These are phyloP conservation scores for Populus hybrid DNA, from an alignment of 441 rosid species.

Conservation along the genomic window DNA sequence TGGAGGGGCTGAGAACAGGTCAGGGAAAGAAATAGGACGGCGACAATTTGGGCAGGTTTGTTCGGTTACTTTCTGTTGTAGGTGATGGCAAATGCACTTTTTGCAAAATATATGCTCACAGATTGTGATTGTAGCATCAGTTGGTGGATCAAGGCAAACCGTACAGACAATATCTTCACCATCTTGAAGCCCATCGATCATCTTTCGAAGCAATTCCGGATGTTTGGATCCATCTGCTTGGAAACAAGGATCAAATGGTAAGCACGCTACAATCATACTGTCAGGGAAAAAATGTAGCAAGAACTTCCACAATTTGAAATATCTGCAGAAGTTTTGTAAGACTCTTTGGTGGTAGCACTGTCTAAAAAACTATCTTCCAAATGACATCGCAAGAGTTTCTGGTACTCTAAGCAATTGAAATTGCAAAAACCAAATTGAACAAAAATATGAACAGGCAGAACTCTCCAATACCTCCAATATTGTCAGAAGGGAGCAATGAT, in stretches of 20 bases:
- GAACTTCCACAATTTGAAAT: neutral
- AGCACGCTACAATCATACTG: neutral
- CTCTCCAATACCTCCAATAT: constrained; percentile 59
- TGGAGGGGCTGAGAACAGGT: constrained; percentile 66
- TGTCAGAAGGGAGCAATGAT: constrained; percentile 47
- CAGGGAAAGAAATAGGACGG: constrained; percentile 51
- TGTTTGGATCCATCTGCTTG: constrained; percentile 73
- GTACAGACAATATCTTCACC: constrained; percentile 91
- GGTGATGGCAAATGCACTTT: constrained; percentile 17
- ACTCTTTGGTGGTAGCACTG: neutral
- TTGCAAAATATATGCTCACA: constrained; percentile 70
- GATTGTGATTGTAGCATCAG: constrained; percentile 56
- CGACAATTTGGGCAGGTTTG: constrained; percentile 82
- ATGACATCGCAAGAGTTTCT: neutral
- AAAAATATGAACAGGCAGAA: neutral
- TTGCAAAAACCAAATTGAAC: neutral
- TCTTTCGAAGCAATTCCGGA: constrained; percentile 75
- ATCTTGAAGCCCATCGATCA: constrained; percentile 65
- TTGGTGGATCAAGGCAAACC: constrained; percentile 75
- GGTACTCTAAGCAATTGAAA: neutral
- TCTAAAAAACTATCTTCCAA: too few relatives aligned
- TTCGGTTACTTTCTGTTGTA: constrained; percentile 32
- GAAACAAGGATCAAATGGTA: constrained; percentile 13
- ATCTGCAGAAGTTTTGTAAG: neutral
- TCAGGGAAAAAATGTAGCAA: neutral